phyloP scores from a whole-genome alignment of 23 red algal genomes.

The Cyanidioschyzon merolae region DNA sequence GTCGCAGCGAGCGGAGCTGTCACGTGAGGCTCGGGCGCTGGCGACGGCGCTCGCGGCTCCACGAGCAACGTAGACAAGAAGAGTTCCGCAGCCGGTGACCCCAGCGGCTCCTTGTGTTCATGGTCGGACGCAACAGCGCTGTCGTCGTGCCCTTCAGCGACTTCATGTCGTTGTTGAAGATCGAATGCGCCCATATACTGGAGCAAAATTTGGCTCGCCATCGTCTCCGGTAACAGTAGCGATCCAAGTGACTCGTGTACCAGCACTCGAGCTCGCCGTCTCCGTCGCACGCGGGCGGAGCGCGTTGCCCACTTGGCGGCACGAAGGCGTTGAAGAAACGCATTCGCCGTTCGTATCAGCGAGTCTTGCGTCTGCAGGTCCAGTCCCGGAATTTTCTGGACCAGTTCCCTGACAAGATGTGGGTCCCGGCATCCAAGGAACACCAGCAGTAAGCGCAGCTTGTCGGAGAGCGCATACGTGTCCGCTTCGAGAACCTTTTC shows the following conservation, averaged over 20 bases:
- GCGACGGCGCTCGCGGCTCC: too few species aligned
- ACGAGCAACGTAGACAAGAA: too few species aligned
- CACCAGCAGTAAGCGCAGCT: not conserved
- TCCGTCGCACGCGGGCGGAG: not conserved
- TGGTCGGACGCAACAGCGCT: not conserved
- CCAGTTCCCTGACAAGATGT: not conserved
- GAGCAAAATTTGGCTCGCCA: not conserved
- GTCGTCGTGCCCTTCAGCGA: not conserved
- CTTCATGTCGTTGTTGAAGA: not conserved
- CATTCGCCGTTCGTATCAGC: not conserved
- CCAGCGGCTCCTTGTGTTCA: not conserved
- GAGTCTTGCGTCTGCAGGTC: not conserved
- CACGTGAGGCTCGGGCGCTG: too few species aligned
- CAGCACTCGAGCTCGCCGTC: not conserved
- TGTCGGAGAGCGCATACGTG: not conserved
- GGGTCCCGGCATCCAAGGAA: not conserved
- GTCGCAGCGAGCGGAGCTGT: too few species aligned
- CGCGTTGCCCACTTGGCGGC: not conserved
- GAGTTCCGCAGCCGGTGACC: not conserved
- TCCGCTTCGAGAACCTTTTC: not conserved
- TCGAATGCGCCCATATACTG: constrained; percentile 1
- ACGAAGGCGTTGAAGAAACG: not conserved
- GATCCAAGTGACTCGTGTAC: not conserved
- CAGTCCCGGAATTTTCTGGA: not conserved
- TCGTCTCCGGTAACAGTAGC: not conserved